Conservation (phyloP, 2,329 filamentous ascomycete genomes). For the Cytospora leucostoma region DNA sequence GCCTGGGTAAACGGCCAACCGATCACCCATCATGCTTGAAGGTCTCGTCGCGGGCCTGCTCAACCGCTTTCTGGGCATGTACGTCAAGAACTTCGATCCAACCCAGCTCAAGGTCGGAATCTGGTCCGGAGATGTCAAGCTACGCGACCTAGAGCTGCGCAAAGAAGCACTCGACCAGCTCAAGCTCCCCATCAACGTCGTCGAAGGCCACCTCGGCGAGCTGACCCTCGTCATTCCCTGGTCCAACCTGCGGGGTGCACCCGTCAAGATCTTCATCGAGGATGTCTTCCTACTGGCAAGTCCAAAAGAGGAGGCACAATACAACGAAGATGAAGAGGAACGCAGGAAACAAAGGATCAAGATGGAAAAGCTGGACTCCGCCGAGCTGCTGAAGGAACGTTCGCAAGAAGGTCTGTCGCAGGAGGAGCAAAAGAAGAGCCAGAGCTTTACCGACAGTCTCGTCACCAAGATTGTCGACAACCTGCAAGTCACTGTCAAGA, state of each 20-base stretch:
- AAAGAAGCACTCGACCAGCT: conserved; percentile 96
- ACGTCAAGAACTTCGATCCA: conserved; percentile 99
- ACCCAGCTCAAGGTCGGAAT: conserved; percentile 98
- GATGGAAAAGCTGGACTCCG: conserved; percentile 97
- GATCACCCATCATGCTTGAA: conserved; percentile 80
- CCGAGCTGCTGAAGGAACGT: conserved; percentile 88
- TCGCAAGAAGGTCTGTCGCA: conserved; percentile 90
- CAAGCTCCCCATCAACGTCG: conserved; percentile 92
- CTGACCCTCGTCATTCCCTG: conserved; percentile 93
- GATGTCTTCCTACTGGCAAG: conserved; percentile 96
- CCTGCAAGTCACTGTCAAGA: conserved; percentile 94
- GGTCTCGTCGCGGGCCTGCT: conserved; percentile 94
- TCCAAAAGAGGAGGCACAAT: conserved; percentile 92
- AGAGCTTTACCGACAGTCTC: conserved; percentile 94
- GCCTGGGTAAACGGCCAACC: conserved; percentile 71
- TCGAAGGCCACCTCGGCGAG: conserved; percentile 90
- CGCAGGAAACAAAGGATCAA: conserved; percentile 86
- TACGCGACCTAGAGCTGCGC: conserved; percentile 88
- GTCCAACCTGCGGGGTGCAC: conserved; percentile 93
- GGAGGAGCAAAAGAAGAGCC: conserved; percentile 95
- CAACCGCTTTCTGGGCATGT: conserved; percentile 99
- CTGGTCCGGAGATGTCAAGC: conserved; percentile 97
- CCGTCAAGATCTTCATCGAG: conserved; percentile 92
- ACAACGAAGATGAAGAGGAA: conserved; percentile 90
- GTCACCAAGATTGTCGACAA: conserved; percentile 98